Conservation (phyloP, 176 grass and related monocot genomes). For the Zoysia pacifica region DNA sequence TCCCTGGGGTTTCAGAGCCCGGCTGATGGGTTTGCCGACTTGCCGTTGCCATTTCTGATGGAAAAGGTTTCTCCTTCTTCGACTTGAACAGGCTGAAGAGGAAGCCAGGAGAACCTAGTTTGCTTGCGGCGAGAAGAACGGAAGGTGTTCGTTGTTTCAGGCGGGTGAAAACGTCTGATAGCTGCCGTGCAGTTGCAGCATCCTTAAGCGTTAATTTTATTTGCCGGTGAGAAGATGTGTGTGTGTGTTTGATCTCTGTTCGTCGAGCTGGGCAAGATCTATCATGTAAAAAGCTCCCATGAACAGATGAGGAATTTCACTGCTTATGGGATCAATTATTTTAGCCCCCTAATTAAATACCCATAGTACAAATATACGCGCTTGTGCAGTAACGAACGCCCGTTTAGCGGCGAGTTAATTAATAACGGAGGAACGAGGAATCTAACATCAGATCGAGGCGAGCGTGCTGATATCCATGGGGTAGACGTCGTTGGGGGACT, state of each 20-base stretch:
- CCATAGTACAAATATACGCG: slow-evolving; percentile 4
- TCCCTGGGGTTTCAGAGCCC: background rate
- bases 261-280: slow-evolving; percentile 25
- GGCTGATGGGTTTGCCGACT: background rate
- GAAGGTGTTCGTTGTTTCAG: slow-evolving; percentile 29
- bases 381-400: slow-evolving; percentile 6
- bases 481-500: slow-evolving; percentile 63
- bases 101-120: slow-evolving; percentile 51
- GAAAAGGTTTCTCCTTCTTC: background rate
- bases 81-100: slow-evolving; percentile 54
- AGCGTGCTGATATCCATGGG: slow-evolving; percentile 83
- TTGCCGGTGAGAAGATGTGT: background rate
- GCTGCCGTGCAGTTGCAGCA: background rate
- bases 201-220: background rate
- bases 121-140: background rate
- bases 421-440: too few species aligned
- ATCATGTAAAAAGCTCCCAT: background rate
- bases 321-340: slow-evolving; percentile 11
- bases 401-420: background rate
- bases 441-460: slow-evolving; percentile 47
- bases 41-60: slow-evolving; percentile 23
- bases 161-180: slow-evolving; percentile 2
- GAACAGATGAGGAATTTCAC: background rate
- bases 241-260: slow-evolving; percentile 32
- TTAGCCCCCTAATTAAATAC: slow-evolving; percentile 34